A percentile compares a stretch with the other conserved stretches of the same genome.
Conservation (phyloP, 495 filamentous ascomycete genomes). For the Penicillium robsamsonii region DNA sequence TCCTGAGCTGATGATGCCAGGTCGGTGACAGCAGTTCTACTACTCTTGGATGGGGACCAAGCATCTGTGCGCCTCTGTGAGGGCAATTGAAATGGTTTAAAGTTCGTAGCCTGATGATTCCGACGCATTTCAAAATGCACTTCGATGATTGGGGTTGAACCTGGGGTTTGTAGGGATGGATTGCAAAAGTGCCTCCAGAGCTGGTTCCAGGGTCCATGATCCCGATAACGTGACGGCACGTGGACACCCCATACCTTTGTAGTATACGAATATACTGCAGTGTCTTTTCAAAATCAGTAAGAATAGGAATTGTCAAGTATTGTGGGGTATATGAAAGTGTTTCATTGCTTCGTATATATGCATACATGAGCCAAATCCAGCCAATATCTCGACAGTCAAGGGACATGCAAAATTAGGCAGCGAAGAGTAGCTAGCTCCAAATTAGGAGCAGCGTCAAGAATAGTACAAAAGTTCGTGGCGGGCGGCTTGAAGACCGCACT, state of each 20-base stretch:
- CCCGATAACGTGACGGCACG: slow-evolving; percentile 19
- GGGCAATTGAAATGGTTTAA: slow-evolving; percentile 11
- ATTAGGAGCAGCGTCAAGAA: slow-evolving; percentile 2
- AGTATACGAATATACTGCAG: background rate
- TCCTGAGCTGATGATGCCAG: slow-evolving; percentile 11
- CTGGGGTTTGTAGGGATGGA: background rate
- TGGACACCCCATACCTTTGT: slow-evolving; percentile 15
- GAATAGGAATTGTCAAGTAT: background rate
- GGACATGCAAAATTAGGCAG: background rate
- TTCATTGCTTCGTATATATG: slow-evolving; percentile 36
- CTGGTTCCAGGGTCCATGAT: background rate
- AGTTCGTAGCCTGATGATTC: background rate
- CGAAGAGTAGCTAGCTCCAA: slow-evolving; percentile 9
- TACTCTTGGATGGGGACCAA: slow-evolving; percentile 14
- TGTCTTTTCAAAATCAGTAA: background rate
- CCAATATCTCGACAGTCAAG: background rate
- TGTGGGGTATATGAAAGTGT: slow-evolving; percentile 18
- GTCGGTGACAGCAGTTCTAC: slow-evolving; percentile 21
- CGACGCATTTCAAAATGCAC: slow-evolving; percentile 15
- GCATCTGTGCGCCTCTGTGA: slow-evolving; percentile 13
- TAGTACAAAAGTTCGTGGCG: slow-evolving; percentile 4
- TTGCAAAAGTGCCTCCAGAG: background rate
- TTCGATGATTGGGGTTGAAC: background rate
- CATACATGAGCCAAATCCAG: slow-evolving; percentile 23
- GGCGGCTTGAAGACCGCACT: background rate